Percentiles rank a stretch among this genome's conserved stretches.
Evolutionary conservation across 345 rosid species (phyloP).

Genomic region (Eucalyptus erythrocorys): DNA sequence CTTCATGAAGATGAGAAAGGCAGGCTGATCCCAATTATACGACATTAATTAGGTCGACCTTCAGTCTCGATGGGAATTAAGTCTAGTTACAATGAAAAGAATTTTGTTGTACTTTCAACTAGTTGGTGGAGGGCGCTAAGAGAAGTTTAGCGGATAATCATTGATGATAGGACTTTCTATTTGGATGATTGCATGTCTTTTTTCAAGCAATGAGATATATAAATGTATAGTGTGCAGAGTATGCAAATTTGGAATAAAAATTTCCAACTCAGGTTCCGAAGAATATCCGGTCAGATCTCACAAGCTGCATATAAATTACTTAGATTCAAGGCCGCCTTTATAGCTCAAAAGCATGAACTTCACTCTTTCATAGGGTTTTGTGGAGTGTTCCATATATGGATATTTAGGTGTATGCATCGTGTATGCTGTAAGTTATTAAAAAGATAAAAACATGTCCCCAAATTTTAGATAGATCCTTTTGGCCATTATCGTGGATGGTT

Average conservation of each 20-base stretch:
- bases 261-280: neutral
- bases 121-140: neutral
- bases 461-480: neutral
- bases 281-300: neutral
- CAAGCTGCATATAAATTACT: neutral
- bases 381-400: neutral
- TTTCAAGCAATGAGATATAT: neutral
- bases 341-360: neutral
- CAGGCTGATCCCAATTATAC: neutral
- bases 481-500: neutral
- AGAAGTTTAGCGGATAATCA: neutral
- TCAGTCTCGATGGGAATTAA: neutral
- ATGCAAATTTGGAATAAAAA: neutral
- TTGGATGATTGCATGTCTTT: neutral
- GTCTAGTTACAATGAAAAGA: neutral
- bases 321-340: neutral
- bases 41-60: neutral
- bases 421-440: neutral
- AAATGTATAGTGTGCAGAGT: neutral
- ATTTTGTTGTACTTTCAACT: neutral
- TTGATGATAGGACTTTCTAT: neutral
- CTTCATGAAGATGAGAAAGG: neutral
- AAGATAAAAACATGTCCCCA: neutral
- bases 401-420: neutral
- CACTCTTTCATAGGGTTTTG: neutral